These are phyloP conservation scores for Gossypium bickii DNA, from an alignment of 345 rosid genomes.

Conservation along the genomic window DNA sequence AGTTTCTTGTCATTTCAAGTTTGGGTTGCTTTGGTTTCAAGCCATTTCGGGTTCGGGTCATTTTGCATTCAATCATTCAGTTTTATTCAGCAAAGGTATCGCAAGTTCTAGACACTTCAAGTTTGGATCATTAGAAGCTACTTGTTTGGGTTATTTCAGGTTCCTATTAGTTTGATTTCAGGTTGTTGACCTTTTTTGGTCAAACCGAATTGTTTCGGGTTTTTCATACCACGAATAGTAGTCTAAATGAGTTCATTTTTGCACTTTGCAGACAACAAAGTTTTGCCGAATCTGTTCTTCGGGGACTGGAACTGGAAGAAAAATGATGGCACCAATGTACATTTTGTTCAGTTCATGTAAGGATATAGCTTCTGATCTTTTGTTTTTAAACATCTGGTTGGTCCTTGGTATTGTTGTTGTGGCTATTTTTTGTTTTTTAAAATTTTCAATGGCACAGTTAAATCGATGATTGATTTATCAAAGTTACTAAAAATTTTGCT, in stretches of 20 bases:
- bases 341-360: background rate
- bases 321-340: conserved; percentile 29
- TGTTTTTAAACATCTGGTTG: background rate
- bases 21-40: too few species aligned
- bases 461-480: background rate
- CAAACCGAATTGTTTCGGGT: background rate
- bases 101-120: too few species aligned
- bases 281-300: conserved; percentile 83
- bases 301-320: conserved; percentile 70
- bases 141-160: too few species aligned
- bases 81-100: too few species aligned
- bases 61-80: too few species aligned
- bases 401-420: background rate
- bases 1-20: too few species aligned
- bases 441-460: background rate
- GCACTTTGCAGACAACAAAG: conserved; percentile 70
- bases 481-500: background rate
- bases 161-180: too few species aligned
- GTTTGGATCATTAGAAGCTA: too few species aligned
- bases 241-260: conserved; percentile 8
- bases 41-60: too few species aligned
- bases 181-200: too few species aligned
- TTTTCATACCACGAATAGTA: conserved; percentile 2
- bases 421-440: background rate
- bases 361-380: background rate